These are phyloP conservation scores for Canna indica DNA, from an alignment of 176 grass and related monocot genomes.

Conservation along the genomic window DNA sequence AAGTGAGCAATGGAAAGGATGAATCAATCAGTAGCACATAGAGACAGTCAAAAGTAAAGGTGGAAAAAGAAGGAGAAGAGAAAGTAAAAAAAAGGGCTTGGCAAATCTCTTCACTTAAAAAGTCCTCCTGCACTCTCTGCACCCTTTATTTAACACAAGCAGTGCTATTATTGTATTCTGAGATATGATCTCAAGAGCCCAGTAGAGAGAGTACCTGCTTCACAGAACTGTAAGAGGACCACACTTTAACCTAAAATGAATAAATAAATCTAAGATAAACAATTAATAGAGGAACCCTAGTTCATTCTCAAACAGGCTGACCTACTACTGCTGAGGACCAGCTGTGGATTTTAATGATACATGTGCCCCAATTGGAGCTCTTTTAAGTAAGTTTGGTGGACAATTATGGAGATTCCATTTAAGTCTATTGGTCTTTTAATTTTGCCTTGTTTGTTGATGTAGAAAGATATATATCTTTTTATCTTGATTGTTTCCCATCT, in stretches of 20 bases:
- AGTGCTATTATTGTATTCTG: neutral
- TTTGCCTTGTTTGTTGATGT: neutral
- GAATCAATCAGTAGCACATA: neutral
- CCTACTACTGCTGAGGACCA: neutral
- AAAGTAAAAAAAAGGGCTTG: neutral
- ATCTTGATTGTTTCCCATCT: neutral
- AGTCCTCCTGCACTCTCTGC: neutral
- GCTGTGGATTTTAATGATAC: neutral
- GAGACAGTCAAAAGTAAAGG: neutral
- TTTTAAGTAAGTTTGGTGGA: conserved; percentile 9
- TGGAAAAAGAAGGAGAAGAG: neutral
- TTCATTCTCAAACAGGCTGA: neutral
- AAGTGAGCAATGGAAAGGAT: neutral
- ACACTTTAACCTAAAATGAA: neutral
- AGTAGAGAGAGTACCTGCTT: neutral
- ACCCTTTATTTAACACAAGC: neutral
- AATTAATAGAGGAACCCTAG: neutral
- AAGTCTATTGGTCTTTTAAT: too few species aligned
- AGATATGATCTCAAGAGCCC: neutral
- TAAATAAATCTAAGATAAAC: neutral
- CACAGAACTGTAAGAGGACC: neutral
- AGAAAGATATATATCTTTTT: neutral
- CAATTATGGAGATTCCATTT: conserved; percentile 4
- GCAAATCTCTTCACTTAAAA: neutral
- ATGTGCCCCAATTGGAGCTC: neutral